Evolutionary conservation across 768 basidiomycete species (phyloP), one percentile per base, ranked within the genome.

Genomic region (Auricularia sp.): DNA sequence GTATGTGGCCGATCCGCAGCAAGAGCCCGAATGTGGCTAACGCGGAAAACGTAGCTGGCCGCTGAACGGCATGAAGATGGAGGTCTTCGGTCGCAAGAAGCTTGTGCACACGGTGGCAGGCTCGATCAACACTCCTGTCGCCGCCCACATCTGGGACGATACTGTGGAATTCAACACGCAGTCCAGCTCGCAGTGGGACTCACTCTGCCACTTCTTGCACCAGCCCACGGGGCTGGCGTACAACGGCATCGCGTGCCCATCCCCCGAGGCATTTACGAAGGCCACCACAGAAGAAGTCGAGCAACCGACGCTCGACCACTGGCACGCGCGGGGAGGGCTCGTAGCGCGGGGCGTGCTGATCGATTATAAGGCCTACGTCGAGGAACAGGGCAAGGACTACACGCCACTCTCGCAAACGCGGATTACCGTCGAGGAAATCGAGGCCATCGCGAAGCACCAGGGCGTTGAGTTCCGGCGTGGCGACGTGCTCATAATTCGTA

Each of bases 111-210:
- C 29, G 11, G 33, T 51, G 18, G 14, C 68, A 68, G 67, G 44
- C 64, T 67, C 42, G 67, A 69, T 69, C 68, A 4, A 67, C 65
- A 4, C 33, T 63, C n/a, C 68, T 64, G 43, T 68, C 65, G 68
- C 68, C 54, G 68, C 65, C 10, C 67, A 69, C 59, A 53, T 62
- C 23, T 60, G 62, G 68, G 68, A 44, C 59, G 47, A 62, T 3
- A 3, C 1, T n/a, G 8, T 3, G 58, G 7, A 36, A 6, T 47
- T 33, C 12, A 87, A 88, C 67, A 86, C 86, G 0, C 87, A 88
- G 74, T 86, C 85, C 0, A 85, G 86, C 8, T 79, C 84, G 3
- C 86, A 88, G 68, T 87, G 86, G 86, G 87, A 88, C 67, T 85
- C 86, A 7, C 64, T 87, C 70, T 78, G 81, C 65, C 85, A 87